Evolutionary conservation across 306 rosid species (phyloP), one percentile per base, ranked within the genome.

Genomic region (Acacia confusa): DNA sequence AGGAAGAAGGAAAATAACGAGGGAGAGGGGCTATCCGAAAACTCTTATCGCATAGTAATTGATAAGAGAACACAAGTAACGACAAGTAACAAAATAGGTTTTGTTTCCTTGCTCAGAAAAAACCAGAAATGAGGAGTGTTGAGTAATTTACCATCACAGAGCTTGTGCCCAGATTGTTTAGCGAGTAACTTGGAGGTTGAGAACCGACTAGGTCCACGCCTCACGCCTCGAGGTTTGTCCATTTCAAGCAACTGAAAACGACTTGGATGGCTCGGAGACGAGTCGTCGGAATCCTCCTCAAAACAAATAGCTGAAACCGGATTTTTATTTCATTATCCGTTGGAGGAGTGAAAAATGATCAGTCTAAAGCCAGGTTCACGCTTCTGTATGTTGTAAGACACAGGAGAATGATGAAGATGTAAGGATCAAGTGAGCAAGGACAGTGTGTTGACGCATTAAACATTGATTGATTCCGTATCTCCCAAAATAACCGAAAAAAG

Each of bases 201-300:
- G 72, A 83, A 82, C 84, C 81, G 81, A 75, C 82, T 87, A 28
- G 79, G 83, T 87, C 91, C 92, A 81, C 91, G 89, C 87, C 87
- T 88, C 89, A 82, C 79, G 58, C 87, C 85, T 81, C 82, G 84
- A 72, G 74, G 70, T 72, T 90, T 91, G 92, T 89, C 87, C 91
- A 86, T 92, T 81, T 85, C 78, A 64, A 68, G 52, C 4, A 38
- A 43, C 20, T 73, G 85, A 22, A 78, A 85, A 61, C 78, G 24
- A 72, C 81, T 71, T 45, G 50, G 72, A 65, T n/a, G 81, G 68
- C 72, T 45, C 72, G 85, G 78, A 85, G 65, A 74, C 58, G 65
- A 27, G 60, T 17, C 45, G 30, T 36, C 40, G 40, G 30, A 40
- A 27, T 32, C 68, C 27, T 36, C 72, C 40, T 27, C 73, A 25